These are phyloP conservation scores for Plasmodium inui DNA, from an alignment of 169 alveolate genomes.

Conservation along the genomic window DNA sequence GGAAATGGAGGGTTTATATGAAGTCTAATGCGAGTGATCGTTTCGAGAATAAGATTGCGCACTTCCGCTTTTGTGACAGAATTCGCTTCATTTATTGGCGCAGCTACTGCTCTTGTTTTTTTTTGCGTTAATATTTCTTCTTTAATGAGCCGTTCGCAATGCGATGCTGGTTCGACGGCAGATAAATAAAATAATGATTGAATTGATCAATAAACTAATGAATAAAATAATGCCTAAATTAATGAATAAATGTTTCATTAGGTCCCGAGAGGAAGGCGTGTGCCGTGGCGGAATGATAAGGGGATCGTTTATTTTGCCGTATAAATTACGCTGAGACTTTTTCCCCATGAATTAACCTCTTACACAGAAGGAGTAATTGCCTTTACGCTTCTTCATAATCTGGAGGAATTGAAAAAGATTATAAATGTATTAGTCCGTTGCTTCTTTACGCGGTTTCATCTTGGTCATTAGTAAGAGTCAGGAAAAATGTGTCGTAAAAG, in stretches of 20 bases:
- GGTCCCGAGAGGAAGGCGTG: background rate
- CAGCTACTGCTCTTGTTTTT: background rate
- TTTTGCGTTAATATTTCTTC: background rate
- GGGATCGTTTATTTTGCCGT: background rate
- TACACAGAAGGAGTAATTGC: too few species aligned
- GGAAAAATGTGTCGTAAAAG: background rate
- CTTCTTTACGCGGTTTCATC: background rate
- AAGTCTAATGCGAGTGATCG: background rate
- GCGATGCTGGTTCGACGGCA: background rate
- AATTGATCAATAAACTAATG: background rate
- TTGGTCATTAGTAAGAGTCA: background rate
- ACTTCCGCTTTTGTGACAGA: background rate
- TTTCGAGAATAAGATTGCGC: background rate
- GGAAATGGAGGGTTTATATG: background rate
- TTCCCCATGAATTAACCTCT: background rate
- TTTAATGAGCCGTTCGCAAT: background rate
- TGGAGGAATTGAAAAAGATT: background rate
- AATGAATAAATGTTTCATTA: background rate
- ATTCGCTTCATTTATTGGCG: background rate
- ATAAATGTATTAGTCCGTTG: background rate
- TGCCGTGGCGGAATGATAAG: background rate
- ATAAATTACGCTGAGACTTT: background rate
- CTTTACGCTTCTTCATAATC: background rate
- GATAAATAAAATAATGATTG: background rate
- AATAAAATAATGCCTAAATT: background rate